Evolutionary conservation across 1,284 basidiomycete species (phyloP).

Genomic region (Veloporphyrellus conicus): DNA sequence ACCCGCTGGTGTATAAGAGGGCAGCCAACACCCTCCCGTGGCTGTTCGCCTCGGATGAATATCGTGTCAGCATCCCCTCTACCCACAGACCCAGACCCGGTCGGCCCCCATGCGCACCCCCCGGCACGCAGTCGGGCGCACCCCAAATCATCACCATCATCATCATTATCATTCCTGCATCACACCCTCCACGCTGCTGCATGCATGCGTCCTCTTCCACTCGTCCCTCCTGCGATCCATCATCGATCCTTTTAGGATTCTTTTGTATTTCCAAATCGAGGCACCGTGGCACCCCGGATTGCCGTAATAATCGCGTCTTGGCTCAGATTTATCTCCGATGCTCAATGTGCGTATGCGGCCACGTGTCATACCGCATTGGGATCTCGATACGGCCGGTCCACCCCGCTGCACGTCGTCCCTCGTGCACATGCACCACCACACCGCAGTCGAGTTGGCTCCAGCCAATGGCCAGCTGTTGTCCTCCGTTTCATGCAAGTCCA

Average conservation of each 20-base stretch:
- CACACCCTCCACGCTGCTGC: constrained; percentile 22
- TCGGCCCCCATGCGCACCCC: constrained; percentile 10
- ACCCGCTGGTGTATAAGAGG: constrained; percentile 20
- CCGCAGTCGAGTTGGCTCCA: constrained; percentile 23
- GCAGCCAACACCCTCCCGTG: constrained; percentile 8
- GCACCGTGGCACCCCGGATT: constrained; percentile 33
- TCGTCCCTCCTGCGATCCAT: constrained; percentile 19
- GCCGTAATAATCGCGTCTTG: constrained; percentile 23
- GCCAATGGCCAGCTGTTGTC: too few relatives aligned
- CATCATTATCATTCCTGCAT: constrained; percentile 7
- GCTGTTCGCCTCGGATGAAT: constrained; percentile 16
- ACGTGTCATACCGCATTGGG: constrained; percentile 21
- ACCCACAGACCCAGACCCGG: constrained; percentile 28
- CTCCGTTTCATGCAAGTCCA: constrained; percentile 8
- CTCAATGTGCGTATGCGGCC: constrained; percentile 5
- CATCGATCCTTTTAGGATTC: constrained; percentile 12
- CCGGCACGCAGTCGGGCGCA: constrained; percentile 18
- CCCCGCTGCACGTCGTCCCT: constrained; percentile 14
- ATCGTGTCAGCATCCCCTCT: constrained; percentile 23
- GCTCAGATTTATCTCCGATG: constrained; percentile 33
- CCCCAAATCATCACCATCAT: constrained; percentile 25
- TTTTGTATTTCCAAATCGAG: constrained; percentile 22
- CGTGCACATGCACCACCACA: constrained; percentile 16
- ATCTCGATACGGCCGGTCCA: constrained; percentile 22
- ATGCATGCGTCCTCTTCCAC: constrained; percentile 11